Evolutionary conservation across 1,139 yeast species (phyloP).

Genomic region (Saccharomyces hybrid): DNA sequence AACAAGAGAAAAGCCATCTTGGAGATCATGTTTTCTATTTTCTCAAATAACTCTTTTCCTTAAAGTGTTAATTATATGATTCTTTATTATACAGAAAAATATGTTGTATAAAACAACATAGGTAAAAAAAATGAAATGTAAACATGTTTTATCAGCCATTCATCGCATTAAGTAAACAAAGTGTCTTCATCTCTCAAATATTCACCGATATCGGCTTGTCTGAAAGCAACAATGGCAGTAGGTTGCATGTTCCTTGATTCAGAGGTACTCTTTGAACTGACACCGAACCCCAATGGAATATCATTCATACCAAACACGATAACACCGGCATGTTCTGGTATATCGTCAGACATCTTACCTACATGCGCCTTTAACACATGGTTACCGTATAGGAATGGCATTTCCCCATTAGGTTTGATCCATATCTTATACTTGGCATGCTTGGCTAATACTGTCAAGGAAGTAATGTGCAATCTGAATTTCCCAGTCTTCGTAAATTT

Average conservation of each 20-base stretch:
- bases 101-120: neutral
- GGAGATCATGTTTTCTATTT: slow-evolving; percentile 4
- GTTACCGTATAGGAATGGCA: slow-evolving; percentile 96
- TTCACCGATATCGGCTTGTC: slow-evolving; percentile 98
- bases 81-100: neutral
- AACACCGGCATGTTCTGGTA: slow-evolving; percentile 97
- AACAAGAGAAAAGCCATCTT: neutral
- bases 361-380: slow-evolving; percentile 94
- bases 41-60: neutral
- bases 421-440: slow-evolving; percentile 91
- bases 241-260: slow-evolving; percentile 88
- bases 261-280: slow-evolving; percentile 84
- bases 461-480: slow-evolving; percentile 90
- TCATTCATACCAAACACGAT: slow-evolving; percentile 87
- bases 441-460: slow-evolving; percentile 72
- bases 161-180: slow-evolving; percentile 54
- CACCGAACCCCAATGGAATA: slow-evolving; percentile 92
- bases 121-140: neutral
- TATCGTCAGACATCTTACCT: slow-evolving; percentile 94
- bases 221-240: slow-evolving; percentile 86
- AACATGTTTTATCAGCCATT: neutral
- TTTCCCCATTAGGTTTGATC: slow-evolving; percentile 96
- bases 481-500: slow-evolving; percentile 97
- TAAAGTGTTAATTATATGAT: neutral
- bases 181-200: slow-evolving; percentile 97